Evolutionary conservation across 805 yeast genomes (phyloP).

Genomic region (Wickerhamomyces kurtzmanii): DNA sequence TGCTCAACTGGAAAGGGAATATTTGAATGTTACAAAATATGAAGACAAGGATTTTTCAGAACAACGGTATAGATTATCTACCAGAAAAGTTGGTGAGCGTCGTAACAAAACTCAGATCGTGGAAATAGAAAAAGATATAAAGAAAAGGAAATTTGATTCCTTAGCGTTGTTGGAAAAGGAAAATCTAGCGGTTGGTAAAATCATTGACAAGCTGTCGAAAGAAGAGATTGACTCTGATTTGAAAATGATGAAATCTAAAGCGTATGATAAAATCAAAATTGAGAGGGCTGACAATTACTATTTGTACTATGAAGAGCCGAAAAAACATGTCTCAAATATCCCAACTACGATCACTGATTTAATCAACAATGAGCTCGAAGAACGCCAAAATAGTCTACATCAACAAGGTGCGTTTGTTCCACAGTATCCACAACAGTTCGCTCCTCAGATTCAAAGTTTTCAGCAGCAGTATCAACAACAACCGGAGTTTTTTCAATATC

Average conservation of each 20-base stretch:
- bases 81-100: slow-evolving; percentile 11
- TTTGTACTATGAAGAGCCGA: slow-evolving; percentile 10
- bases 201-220: no score
- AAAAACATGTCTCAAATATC: slow-evolving; percentile 4
- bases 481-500: no score
- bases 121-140: slow-evolving; percentile 7
- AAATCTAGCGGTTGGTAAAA: no score
- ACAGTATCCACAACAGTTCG: background rate
- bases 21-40: slow-evolving; percentile 5
- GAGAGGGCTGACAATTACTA: slow-evolving; percentile 12
- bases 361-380: slow-evolving; percentile 14
- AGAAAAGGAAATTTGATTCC: no score
- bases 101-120: slow-evolving; percentile 5
- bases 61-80: slow-evolving; percentile 8
- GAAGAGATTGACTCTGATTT: slow-evolving; percentile 12
- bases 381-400: no score
- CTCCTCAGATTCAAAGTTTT: slow-evolving; percentile 1
- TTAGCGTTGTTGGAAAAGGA: slow-evolving; percentile 1
- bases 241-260: slow-evolving; percentile 2
- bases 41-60: slow-evolving; percentile 4
- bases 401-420: slow-evolving; percentile 5
- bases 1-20: slow-evolving; percentile 8
- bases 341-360: slow-evolving; percentile 18
- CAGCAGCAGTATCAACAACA: slow-evolving; percentile 5
- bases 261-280: slow-evolving; percentile 4